Evolutionary conservation across 768 basidiomycete genomes (phyloP).

Genomic region (Porphyrellus cyaneotinctus): DNA sequence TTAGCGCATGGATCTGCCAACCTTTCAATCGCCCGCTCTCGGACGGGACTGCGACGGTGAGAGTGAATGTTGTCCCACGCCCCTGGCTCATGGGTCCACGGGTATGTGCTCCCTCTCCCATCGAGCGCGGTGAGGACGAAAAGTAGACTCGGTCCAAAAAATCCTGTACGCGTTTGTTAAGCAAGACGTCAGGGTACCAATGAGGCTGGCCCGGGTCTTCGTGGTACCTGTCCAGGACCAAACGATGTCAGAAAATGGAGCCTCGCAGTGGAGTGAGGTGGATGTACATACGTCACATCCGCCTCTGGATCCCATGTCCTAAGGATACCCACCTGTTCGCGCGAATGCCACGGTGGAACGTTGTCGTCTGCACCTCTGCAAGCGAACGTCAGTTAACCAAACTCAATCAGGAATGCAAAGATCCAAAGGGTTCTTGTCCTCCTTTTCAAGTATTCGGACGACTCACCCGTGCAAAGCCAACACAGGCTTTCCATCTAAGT

Average conservation of each 20-base stretch:
- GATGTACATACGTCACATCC: slow-evolving; percentile 47
- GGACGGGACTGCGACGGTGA: slow-evolving; percentile 66
- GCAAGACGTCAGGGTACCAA: slow-evolving; percentile 65
- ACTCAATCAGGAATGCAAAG: neutral
- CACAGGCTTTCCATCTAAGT: slow-evolving; percentile 64
- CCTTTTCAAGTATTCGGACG: neutral
- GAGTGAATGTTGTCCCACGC: slow-evolving; percentile 44
- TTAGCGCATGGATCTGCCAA: slow-evolving; percentile 56
- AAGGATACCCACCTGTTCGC: slow-evolving; percentile 58
- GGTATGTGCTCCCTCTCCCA: neutral
- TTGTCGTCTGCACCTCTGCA: slow-evolving; percentile 74
- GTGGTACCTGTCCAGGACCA: slow-evolving; percentile 40
- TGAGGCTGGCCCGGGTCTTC: slow-evolving; percentile 64
- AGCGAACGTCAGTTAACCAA: neutral
- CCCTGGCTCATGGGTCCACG: neutral
- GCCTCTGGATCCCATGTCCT: slow-evolving; percentile 52
- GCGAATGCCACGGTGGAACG: slow-evolving; percentile 82
- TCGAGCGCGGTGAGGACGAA: neutral
- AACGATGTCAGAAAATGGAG: neutral
- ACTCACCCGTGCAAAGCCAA: slow-evolving; percentile 77
- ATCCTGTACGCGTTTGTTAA: slow-evolving; percentile 46
- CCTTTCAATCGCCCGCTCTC: slow-evolving; percentile 72
- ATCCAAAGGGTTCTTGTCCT: neutral
- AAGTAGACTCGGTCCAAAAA: slow-evolving; percentile 47
- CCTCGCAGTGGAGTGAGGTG: neutral